Conservation (phyloP, 768 basidiomycete genomes). For the Amanita molliuscula region DNA sequence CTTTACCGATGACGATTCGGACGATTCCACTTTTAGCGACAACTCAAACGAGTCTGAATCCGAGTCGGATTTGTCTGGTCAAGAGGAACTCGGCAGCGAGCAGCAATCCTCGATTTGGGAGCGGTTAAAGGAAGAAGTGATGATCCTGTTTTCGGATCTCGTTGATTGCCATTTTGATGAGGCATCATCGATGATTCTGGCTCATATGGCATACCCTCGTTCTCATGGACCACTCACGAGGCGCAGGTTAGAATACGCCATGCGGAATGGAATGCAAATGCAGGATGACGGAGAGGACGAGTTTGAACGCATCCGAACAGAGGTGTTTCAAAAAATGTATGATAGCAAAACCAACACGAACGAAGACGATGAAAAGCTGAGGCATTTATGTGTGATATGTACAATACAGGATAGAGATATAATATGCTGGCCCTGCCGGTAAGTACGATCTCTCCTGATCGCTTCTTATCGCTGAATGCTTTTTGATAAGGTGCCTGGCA, state of each 20-base stretch:
- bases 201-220: slow-evolving; percentile 5
- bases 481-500: slow-evolving; percentile 34
- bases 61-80: slow-evolving; percentile 13
- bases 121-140: slow-evolving; percentile 1
- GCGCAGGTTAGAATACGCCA: not conserved
- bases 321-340: slow-evolving; percentile 14
- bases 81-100: slow-evolving; percentile 16
- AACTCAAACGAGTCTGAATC: slow-evolving; percentile 13
- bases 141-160: slow-evolving; percentile 1
- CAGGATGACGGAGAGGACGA: slow-evolving; percentile 7
- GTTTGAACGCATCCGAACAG: slow-evolving; percentile 9
- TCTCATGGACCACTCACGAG: slow-evolving; percentile 4
- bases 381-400: slow-evolving; percentile 54
- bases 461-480: slow-evolving; percentile 10
- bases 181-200: slow-evolving; percentile 1
- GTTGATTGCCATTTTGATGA: slow-evolving; percentile 1
- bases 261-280: not conserved
- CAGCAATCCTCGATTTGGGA: slow-evolving; percentile 5
- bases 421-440: slow-evolving; percentile 85
- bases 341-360: slow-evolving; percentile 5
- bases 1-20: slow-evolving; percentile 25
- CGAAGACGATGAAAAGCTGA: slow-evolving; percentile 13
- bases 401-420: slow-evolving; percentile 57
- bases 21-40: slow-evolving; percentile 18
- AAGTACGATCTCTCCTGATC: slow-evolving; percentile 5